Conservation (phyloP, 495 filamentous ascomycete species). For the Podospora pseudocomata region DNA sequence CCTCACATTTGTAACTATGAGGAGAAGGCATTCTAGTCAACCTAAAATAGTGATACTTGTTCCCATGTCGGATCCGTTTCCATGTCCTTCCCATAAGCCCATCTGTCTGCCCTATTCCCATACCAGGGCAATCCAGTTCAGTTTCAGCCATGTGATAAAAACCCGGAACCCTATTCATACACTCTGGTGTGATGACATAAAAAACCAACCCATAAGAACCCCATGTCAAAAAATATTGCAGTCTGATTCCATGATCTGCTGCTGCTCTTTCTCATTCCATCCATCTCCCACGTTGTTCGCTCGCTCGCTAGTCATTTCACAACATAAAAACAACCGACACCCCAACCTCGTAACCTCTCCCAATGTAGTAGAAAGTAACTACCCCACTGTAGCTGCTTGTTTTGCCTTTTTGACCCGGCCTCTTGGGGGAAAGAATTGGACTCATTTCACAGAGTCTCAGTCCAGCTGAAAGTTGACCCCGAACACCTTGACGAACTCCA, state of each 20-base stretch:
- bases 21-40: neutral
- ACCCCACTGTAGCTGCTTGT: neutral
- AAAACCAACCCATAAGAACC: neutral
- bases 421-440: neutral
- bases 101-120: neutral
- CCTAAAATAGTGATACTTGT: neutral
- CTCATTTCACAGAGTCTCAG: neutral
- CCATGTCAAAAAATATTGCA: neutral
- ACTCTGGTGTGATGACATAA: constrained; percentile 1
- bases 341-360: neutral
- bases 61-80: neutral
- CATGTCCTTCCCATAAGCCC: neutral
- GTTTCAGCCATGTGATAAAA: constrained; percentile 10
- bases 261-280: neutral
- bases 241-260: neutral
- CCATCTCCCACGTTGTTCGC: neutral
- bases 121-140: neutral
- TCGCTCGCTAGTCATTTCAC: neutral
- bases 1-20: neutral
- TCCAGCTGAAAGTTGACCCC: neutral
- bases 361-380: neutral
- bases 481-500: neutral
- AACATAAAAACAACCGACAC: neutral
- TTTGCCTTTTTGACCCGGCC: neutral
- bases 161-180: constrained; percentile 13